Base-by-base conservation (phyloP, 208 protist species). In the Phytomonas francai region DNA sequence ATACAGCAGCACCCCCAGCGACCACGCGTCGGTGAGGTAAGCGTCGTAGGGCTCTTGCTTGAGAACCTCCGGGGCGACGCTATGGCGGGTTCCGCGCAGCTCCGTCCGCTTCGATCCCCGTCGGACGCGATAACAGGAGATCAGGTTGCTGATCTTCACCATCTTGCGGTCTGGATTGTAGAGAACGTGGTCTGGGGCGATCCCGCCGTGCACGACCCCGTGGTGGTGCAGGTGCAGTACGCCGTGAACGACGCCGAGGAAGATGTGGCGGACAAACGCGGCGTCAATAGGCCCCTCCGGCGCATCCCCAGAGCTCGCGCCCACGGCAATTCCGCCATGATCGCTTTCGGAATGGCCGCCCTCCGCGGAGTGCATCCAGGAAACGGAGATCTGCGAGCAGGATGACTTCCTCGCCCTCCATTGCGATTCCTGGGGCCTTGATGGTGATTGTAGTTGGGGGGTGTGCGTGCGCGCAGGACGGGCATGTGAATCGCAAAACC, bases 111-210 rank as follows among this genome's bases (percentile, higher is more conserved):
- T 70, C 33, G 78, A 76, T 4, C 83, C 85, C 14, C 67, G 83
- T 61, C 70, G 61, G 42, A 81, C 86, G 67, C 80, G 79, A 45
- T 70, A 84, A 56, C 85, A 90, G 9, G 83, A 91, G 32, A 92
- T 77, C 29, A 95, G 78, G 57, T 87, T 87, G 39, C 85, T 80
- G 33, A 95, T 81, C 57, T 88, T 85, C 34, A 90, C 77, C 14
- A 83, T 71, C 25, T 80, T 85, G 19, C 73, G 45, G 19, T 91
- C 79, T 0, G 71, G 25, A 54, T 77, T 88, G 57, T 93, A 73
- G 65, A 95, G 80, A 22, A 95, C 67, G 77, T 95, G 90, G 59
- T 95, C 90, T 0, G 90, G 90, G 27, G 90, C 90, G 56, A 95
- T 74, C 54, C 90, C 87, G 16, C 80, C 76, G 74, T 95, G 90